Percentiles rank a stretch among this genome's conserved stretches.
Evolutionary conservation across 225 moss, liverwort and hornwort species (phyloP).

Genomic region (Marchantia polymorpha): DNA sequence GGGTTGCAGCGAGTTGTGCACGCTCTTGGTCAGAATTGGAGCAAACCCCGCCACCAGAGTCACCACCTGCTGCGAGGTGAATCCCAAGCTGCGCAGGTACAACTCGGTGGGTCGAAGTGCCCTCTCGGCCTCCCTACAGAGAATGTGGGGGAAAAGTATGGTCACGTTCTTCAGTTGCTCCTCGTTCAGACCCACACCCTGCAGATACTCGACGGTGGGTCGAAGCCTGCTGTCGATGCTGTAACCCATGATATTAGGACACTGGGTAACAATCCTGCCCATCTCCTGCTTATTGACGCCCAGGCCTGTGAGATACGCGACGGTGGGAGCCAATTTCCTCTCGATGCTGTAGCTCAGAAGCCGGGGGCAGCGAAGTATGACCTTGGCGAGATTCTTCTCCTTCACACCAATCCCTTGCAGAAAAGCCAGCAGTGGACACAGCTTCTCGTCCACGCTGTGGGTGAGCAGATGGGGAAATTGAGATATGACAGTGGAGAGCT

Average conservation of each 20-base stretch:
- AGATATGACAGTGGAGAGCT: slow-evolving; percentile 44
- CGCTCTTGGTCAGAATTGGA: slow-evolving; percentile 53
- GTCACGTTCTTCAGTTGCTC: slow-evolving; percentile 42
- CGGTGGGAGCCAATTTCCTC: slow-evolving; percentile 49
- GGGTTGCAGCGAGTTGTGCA: slow-evolving; percentile 51
- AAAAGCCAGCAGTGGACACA: slow-evolving; percentile 54
- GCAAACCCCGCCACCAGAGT: slow-evolving; percentile 52
- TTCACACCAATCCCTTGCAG: slow-evolving; percentile 52
- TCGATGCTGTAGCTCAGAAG: slow-evolving; percentile 70
- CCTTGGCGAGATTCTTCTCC: slow-evolving; percentile 43
- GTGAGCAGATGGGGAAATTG: slow-evolving; percentile 57
- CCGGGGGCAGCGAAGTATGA: slow-evolving; percentile 59
- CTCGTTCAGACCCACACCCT: slow-evolving; percentile 35
- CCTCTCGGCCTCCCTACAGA: slow-evolving; percentile 48
- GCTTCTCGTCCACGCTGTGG: slow-evolving; percentile 67
- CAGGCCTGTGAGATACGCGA: slow-evolving; percentile 40
- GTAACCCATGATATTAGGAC: slow-evolving; percentile 50
- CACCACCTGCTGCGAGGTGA: slow-evolving; percentile 42
- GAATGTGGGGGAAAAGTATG: slow-evolving; percentile 43
- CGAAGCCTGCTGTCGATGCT: slow-evolving; percentile 45
- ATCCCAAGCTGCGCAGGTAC: slow-evolving; percentile 47
- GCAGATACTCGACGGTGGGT: slow-evolving; percentile 46
- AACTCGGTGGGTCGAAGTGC: slow-evolving; percentile 47
- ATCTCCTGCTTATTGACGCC: slow-evolving; percentile 46
- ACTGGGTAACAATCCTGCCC: slow-evolving; percentile 43